Conservation (phyloP, 768 basidiomycete species). For the Paxillus rubicundulus region DNA sequence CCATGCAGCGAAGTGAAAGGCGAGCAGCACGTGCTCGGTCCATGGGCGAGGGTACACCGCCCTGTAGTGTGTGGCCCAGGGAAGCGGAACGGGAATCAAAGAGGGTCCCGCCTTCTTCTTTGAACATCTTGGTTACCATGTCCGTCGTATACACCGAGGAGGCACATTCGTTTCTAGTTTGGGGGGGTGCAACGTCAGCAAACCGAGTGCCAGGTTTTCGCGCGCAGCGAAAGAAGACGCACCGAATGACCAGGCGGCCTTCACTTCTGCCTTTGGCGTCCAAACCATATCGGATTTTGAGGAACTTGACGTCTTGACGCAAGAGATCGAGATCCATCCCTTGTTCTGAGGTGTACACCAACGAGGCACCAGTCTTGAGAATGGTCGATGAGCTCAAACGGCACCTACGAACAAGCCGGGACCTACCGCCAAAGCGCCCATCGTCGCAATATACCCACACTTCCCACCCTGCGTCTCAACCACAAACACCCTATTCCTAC, state of each 20-base stretch:
- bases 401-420: not conserved
- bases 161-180: constrained; percentile 73
- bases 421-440: constrained; percentile 93
- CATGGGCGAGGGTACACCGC: constrained; percentile 91
- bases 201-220: too few species aligned
- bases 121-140: constrained; percentile 89
- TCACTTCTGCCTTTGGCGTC: constrained; percentile 89
- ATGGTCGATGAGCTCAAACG: not conserved
- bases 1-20: constrained; percentile 88
- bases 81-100: constrained; percentile 97
- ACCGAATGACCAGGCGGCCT: constrained; percentile 92
- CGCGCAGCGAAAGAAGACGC: constrained; percentile 22
- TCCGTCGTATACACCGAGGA: constrained; percentile 90
- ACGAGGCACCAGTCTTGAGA: constrained; percentile 77
- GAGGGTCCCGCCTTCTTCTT: constrained; percentile 87
- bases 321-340: constrained; percentile 85
- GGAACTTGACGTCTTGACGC: constrained; percentile 80
- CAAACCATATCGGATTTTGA: constrained; percentile 79
- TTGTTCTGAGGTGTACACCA: constrained; percentile 92
- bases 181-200: not conserved
- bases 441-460: constrained; percentile 92
- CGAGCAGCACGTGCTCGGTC: constrained; percentile 91
- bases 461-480: constrained; percentile 98
- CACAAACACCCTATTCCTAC: constrained; percentile 93
- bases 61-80: constrained; percentile 95